Evolutionary conservation across 345 rosid species (phyloP).

Genomic region (Ceriops tagal): DNA sequence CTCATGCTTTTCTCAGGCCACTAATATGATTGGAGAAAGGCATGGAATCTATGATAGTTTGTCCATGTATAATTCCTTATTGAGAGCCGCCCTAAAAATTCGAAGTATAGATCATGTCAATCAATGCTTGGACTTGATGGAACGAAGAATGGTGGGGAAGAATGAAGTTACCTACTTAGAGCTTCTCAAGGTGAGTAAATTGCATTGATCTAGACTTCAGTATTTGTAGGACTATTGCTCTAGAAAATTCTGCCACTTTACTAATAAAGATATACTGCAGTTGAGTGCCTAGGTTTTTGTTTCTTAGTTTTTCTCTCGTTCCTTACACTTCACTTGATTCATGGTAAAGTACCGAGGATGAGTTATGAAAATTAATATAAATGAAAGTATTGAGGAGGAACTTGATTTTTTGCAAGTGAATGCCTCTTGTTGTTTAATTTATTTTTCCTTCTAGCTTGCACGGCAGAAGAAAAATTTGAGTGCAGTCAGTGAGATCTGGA

Average conservation of each 20-base stretch:
- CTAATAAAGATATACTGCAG: not conserved
- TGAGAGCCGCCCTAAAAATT: conserved; percentile 49
- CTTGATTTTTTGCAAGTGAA: conserved; percentile 1
- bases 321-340: not conserved
- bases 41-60: conserved; percentile 40
- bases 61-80: conserved; percentile 54
- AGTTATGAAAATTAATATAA: too few relatives aligned
- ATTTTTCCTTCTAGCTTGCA: conserved; percentile 62
- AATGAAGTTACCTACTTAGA: conserved; percentile 60
- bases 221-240: not conserved
- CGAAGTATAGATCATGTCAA: conserved; percentile 36
- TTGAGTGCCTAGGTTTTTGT: not conserved
- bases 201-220: conserved; percentile 5
- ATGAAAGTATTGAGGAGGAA: not conserved
- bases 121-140: conserved; percentile 87
- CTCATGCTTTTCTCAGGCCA: conserved; percentile 54
- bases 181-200: conserved; percentile 68
- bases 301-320: not conserved
- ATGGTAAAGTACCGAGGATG: not conserved
- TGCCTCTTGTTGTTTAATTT: conserved; percentile 6
- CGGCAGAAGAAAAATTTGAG: conserved; percentile 56
- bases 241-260: not conserved
- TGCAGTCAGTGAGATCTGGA: conserved; percentile 60
- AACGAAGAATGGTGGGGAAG: conserved; percentile 55
- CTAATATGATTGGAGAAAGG: conserved; percentile 47